A percentile compares a stretch with the other conserved stretches of the same genome.
Conservation (phyloP, 495 filamentous ascomycete genomes). For the Achaetomiella virescens region DNA sequence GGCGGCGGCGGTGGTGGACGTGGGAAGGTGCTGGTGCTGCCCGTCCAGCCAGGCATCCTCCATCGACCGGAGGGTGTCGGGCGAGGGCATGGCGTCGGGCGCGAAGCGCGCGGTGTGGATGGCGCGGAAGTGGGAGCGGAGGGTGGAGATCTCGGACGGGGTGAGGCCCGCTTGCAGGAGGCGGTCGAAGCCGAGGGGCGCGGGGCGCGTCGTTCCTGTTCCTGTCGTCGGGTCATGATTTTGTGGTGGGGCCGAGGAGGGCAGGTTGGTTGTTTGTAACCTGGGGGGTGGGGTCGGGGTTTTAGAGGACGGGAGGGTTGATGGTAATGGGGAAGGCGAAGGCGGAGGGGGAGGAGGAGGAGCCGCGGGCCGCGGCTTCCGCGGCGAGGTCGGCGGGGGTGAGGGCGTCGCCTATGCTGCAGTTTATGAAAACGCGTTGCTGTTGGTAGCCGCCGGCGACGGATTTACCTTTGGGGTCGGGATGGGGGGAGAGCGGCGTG, state of each 20-base stretch:
- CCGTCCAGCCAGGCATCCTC: slow-evolving; percentile 94
- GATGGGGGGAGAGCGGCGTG: slow-evolving; percentile 29
- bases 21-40: slow-evolving; percentile 32
- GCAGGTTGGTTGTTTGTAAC: neutral
- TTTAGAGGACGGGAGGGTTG: neutral
- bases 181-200: slow-evolving; percentile 73
- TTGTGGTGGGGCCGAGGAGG: neutral
- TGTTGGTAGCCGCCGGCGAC: slow-evolving; percentile 17
- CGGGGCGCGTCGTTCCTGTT: neutral
- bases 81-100: slow-evolving; percentile 75
- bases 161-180: slow-evolving; percentile 76
- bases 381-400: slow-evolving; percentile 57
- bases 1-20: no score
- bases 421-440: slow-evolving; percentile 73
- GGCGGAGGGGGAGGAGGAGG: slow-evolving; percentile 25
- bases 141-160: slow-evolving; percentile 66
- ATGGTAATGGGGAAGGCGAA: slow-evolving; percentile 9
- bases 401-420: slow-evolving; percentile 73
- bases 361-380: slow-evolving; percentile 53
- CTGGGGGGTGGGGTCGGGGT: neutral
- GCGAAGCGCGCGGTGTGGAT: slow-evolving; percentile 72
- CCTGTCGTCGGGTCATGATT: neutral
- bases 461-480: slow-evolving; percentile 32
- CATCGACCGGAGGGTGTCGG: slow-evolving; percentile 50
- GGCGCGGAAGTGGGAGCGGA: slow-evolving; percentile 79